Evolutionary conservation across 179 eudicot genomes (phyloP), one percentile per base, ranked within the genome.

Genomic region (Beta corolliflora): DNA sequence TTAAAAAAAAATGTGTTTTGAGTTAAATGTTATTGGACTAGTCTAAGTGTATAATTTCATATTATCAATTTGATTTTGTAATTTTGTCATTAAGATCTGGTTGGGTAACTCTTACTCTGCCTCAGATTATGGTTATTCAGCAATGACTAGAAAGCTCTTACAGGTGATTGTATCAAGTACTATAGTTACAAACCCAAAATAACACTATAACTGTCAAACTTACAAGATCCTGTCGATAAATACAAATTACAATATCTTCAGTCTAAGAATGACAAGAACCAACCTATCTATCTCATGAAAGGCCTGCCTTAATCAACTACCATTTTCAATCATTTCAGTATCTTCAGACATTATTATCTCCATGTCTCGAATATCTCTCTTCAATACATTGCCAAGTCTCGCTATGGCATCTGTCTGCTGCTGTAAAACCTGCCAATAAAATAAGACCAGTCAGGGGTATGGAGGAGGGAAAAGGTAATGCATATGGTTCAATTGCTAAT

Each of bases 331-430:
- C 93, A 91, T 90, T 84, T 92, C 92, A 18, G 90, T 84, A 76
- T 92, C 98, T 84, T 95, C 97, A 5, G 98, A 87, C 98, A 95
- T 94, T 61, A 95, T 94, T 46, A 95, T 94, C 88, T 95, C 99
- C 92, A 89, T 89, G 77, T 95, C 97, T 80, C 99, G 87, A 59
- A 90, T 77, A 76, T 94, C 98, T 82, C 96, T 84, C 85, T 92
- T 95, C 91, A 95, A 79, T 81, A 95, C 98, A 84, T 85, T 92
- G 61, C 96, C 99, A 44, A 95, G 94, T 86, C 94, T 92, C 41
- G 92, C 94, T 81, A 95, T 93, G 68, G 97, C 98, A 81, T 90
- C 98, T 1, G 98, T 95, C 83, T 93, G 97, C 89, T 90, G 94
- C 75, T 95, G 98, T 79, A 95, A 85, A n/a, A 93, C 98, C 98